phyloP scores from a whole-genome alignment of 176 grass and related monocot species.

The Bromus sterilis region DNA sequence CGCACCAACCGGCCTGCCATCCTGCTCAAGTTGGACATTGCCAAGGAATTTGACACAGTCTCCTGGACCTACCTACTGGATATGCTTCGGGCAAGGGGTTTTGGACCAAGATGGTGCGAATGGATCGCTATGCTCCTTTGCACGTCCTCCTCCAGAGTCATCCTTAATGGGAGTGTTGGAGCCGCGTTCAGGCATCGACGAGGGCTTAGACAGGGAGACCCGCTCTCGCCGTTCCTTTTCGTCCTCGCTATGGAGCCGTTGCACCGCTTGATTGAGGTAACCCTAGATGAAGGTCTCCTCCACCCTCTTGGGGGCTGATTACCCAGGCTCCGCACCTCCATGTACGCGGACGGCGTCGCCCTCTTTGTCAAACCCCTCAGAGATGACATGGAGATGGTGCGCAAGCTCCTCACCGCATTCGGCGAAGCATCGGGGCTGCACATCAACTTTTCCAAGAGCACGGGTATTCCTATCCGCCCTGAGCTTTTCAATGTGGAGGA shows the following conservation, averaged over 20 bases:
- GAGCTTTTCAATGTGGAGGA: too few relatives aligned
- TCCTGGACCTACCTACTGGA: neutral
- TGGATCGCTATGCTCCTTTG: neutral
- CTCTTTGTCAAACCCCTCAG: too few relatives aligned
- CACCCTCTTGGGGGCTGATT: too few relatives aligned
- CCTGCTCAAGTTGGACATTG: neutral
- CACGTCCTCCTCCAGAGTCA: fast-evolving
- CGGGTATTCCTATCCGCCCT: too few relatives aligned
- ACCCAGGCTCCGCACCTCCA: neutral
- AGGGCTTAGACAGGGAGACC: neutral
- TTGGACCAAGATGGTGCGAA: neutral
- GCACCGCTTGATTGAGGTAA: too few relatives aligned
- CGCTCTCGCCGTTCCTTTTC: neutral
- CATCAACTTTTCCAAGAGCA: too few relatives aligned
- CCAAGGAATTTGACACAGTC: neutral
- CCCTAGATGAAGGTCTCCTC: too few relatives aligned
- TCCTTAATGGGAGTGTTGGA: neutral
- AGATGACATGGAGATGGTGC: too few relatives aligned
- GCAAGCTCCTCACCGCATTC: neutral
- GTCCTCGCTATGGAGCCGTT: neutral
- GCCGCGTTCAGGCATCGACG: neutral
- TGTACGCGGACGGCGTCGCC: neutral
- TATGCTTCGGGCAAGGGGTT: neutral
- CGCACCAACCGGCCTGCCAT: too few relatives aligned
- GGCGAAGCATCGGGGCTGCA: neutral